Base-by-base conservation (phyloP, 176 grass and related monocot genomes). In the Phoenix dactylifera region DNA sequence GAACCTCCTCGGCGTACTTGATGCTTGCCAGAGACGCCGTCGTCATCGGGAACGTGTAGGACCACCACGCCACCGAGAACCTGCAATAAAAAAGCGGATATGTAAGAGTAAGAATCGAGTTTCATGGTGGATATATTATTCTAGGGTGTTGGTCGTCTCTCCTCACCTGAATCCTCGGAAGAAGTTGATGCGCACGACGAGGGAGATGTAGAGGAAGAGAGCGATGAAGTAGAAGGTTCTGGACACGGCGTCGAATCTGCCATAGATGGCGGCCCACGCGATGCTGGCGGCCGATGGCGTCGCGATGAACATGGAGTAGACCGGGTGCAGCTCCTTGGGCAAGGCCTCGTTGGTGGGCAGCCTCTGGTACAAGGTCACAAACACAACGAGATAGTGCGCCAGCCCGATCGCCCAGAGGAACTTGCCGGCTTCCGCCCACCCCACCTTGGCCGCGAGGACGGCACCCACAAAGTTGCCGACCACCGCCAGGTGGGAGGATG, bases 301-400 rank as follows among this genome's bases (percentile, higher is more conserved):
- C 58, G 92, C 92, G 57, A 97, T 89, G 82, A 97, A 97, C 92
- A 97, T 91, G 68, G 92, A 97, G 74, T 97, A 97, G 22, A 88
- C 92, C 2, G 92, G 92, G 82, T 97, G 92, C 58, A 91, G 66
- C 81, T 97, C 92, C 87, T 80, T 97, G 28, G 92, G 87, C 51
- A 97, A 72, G 24, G 92, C 76, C 87, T 97, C 92, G 70, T 77
- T 88, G 54, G 92, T 97, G n/a, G 92, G 83, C 54, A 91, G 81
- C 30, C 83, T 64, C 86, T 97, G 92, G 74, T 97, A 91, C 52
- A 97, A 79, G 52, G 92, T 91, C 18, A 91, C 92, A 67, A 97
- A 97, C 53, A 97, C 92, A 4, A 86, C 84, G 54, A 97, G 51
- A 81, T 97, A 97, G 72, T 97, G 92, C n/a, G 87, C 79, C 16